Conservation (phyloP, 2,329 filamentous ascomycete genomes). For the Grosmannia serpens region DNA sequence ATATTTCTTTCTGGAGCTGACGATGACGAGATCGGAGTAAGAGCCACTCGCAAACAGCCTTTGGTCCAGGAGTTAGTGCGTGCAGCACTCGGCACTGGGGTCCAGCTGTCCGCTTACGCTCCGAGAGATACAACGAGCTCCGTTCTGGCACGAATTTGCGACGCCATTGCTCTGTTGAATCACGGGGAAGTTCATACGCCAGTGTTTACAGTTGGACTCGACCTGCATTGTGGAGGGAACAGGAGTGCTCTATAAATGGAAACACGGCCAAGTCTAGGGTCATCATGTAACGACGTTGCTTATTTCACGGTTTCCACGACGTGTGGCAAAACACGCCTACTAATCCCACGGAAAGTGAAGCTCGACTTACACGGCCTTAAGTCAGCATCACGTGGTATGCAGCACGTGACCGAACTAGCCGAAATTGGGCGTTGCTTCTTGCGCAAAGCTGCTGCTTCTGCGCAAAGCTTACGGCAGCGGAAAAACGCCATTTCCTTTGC, state of each 20-base stretch:
- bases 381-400: too few species aligned
- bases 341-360: too few species aligned
- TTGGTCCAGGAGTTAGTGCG: background rate
- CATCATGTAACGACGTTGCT: too few species aligned
- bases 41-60: background rate
- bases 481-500: conserved; percentile 1
- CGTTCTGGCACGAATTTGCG: background rate
- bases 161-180: too few species aligned
- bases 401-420: background rate
- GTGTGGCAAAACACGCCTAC: too few species aligned
- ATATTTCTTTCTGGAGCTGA: background rate
- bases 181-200: too few species aligned
- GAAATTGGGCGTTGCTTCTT: background rate
- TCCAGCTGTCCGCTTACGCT: background rate
- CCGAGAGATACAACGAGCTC: background rate
- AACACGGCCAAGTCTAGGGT: too few species aligned
- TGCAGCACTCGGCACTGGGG: background rate
- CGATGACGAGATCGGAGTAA: background rate
- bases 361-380: too few species aligned
- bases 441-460: background rate
- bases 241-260: too few species aligned
- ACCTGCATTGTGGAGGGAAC: too few species aligned
- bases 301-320: too few species aligned
- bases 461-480: background rate
- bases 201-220: too few species aligned